Conservation (phyloP, 2,329 filamentous ascomycete genomes). For the Stagonosporopsis chrysanthemi region DNA sequence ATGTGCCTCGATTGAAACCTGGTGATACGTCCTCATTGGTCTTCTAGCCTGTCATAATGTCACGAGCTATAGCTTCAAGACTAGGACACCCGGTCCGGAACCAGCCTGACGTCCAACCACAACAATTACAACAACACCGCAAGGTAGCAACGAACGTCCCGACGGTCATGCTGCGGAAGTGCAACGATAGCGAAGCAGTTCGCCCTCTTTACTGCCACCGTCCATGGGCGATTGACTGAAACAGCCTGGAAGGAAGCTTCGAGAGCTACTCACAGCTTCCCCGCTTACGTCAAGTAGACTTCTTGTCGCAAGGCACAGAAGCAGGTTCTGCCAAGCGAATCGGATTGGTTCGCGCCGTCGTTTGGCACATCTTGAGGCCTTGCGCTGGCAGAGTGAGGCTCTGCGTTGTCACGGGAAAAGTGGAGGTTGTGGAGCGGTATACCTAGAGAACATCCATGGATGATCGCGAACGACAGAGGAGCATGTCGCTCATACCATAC, state of each 20-base stretch:
- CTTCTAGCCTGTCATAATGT: neutral
- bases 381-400: conserved; percentile 17
- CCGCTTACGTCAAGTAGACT: conserved; percentile 26
- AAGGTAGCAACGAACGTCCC: conserved; percentile 28
- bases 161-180: conserved; percentile 24
- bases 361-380: neutral
- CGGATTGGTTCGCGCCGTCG: conserved; percentile 7
- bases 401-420: conserved; percentile 20
- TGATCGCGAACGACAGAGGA: conserved; percentile 43
- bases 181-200: conserved; percentile 23
- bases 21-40: neutral
- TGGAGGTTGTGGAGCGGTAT: conserved; percentile 11
- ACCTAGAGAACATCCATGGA: conserved; percentile 31
- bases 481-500: conserved; percentile 79
- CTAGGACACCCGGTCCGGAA: conserved; percentile 26
- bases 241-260: conserved; percentile 5
- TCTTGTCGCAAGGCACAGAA: conserved; percentile 1
- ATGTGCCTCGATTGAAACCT: neutral
- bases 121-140: conserved; percentile 32
- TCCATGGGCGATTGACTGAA: conserved; percentile 30
- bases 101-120: conserved; percentile 20
- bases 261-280: conserved; percentile 28
- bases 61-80: conserved; percentile 3
- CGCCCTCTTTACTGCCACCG: conserved; percentile 16
- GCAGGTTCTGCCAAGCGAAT: conserved; percentile 6